These are phyloP conservation scores for Xylaria bambusicola DNA, from an alignment of 495 filamentous ascomycete species.

Conservation along the genomic window DNA sequence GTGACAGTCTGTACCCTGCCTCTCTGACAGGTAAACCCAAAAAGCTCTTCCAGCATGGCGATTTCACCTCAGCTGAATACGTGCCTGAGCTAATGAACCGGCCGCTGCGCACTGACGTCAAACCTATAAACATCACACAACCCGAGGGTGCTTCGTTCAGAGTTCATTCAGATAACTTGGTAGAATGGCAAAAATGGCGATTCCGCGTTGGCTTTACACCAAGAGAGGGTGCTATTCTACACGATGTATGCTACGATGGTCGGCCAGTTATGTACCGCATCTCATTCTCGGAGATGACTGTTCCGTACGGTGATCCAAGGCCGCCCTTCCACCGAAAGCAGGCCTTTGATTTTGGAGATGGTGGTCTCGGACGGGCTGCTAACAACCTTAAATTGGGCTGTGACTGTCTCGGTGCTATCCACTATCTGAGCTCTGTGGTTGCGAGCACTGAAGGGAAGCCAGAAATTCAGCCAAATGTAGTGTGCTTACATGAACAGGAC, in stretches of 20 bases:
- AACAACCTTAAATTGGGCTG: slow-evolving; percentile 73
- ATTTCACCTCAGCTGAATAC: slow-evolving; percentile 48
- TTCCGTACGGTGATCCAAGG: slow-evolving; percentile 74
- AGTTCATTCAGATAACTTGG: slow-evolving; percentile 45
- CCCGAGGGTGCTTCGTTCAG: slow-evolving; percentile 56
- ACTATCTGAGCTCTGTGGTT: slow-evolving; percentile 67
- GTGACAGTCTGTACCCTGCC: slow-evolving; percentile 26
- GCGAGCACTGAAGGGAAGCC: slow-evolving; percentile 59
- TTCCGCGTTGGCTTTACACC: slow-evolving; percentile 74
- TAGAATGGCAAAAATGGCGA: slow-evolving; percentile 73
- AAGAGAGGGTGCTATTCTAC: slow-evolving; percentile 68
- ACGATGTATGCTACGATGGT: slow-evolving; percentile 70
- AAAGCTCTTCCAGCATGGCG: slow-evolving; percentile 45
- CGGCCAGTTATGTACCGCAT: slow-evolving; percentile 68
- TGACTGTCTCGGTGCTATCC: slow-evolving; percentile 73
- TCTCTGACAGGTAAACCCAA: slow-evolving; percentile 27
- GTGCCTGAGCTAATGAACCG: slow-evolving; percentile 51
- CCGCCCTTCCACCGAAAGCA: slow-evolving; percentile 75
- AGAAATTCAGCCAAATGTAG: slow-evolving; percentile 65
- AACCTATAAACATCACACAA: slow-evolving; percentile 54
- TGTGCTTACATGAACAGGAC: slow-evolving; percentile 74
- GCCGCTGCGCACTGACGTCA: slow-evolving; percentile 50
- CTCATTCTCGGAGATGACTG: slow-evolving; percentile 73
- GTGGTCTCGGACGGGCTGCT: slow-evolving; percentile 70
- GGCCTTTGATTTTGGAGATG: slow-evolving; percentile 79